phyloP scores from a whole-genome alignment of 1,139 yeast species.

The Citeromyces hawaiiensis region DNA sequence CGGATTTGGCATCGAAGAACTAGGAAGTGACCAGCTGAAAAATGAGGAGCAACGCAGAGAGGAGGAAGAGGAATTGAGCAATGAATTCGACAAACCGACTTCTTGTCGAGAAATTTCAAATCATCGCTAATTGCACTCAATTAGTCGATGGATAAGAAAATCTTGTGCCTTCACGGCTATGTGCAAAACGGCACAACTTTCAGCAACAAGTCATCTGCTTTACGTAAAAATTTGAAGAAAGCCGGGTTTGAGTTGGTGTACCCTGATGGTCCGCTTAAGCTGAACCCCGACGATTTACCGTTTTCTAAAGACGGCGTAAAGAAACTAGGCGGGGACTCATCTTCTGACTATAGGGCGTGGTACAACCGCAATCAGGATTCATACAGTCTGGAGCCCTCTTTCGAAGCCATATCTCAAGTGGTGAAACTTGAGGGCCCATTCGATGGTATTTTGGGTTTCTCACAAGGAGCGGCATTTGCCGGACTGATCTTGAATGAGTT shows the following conservation, averaged over 20 bases:
- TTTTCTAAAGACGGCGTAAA: conserved; percentile 21
- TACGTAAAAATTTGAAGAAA: conserved; percentile 59
- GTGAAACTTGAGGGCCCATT: conserved; percentile 71
- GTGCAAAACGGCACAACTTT: conserved; percentile 62
- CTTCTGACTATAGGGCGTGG: conserved; percentile 42
- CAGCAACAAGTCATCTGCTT: conserved; percentile 68
- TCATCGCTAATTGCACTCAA: neutral
- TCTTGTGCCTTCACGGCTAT: conserved; percentile 20
- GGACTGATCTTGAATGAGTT: conserved; percentile 34
- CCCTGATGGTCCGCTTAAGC: conserved; percentile 59
- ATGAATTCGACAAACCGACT: too few relatives aligned
- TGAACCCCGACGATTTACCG: conserved; percentile 61
- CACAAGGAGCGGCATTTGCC: conserved; percentile 88
- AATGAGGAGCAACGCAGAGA: neutral
- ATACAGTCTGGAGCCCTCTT: conserved; percentile 28
- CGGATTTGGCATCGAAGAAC: neutral
- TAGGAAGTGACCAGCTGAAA: neutral
- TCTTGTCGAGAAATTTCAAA: neutral
- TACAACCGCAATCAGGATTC: conserved; percentile 18
- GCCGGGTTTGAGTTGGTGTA: conserved; percentile 59
- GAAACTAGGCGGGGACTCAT: conserved; percentile 13
- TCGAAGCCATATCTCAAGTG: conserved; percentile 37
- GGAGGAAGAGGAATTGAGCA: too few relatives aligned
- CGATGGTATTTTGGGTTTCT: conserved; percentile 78
- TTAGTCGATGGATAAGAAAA: conserved; percentile 12